phyloP scores from a whole-genome alignment of 192 early-diverging fungal species.

The Chytriomyces confervae region DNA sequence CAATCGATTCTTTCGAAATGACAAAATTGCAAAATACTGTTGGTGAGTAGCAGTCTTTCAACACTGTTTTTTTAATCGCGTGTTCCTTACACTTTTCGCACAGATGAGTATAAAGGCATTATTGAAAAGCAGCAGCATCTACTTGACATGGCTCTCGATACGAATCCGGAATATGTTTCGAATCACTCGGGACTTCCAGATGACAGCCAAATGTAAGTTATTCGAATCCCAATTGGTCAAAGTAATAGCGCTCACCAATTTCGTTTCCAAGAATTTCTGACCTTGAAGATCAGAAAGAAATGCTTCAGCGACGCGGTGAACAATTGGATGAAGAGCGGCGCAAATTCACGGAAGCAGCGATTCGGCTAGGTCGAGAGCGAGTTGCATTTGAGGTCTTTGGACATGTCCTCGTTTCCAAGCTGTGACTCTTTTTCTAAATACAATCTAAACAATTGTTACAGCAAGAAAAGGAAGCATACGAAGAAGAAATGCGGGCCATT shows the following conservation, averaged over 20 bases:
- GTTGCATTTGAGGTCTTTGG: constrained; percentile 33
- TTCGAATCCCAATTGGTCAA: too few species aligned
- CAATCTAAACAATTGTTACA: too few species aligned
- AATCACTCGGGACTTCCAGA: too few species aligned
- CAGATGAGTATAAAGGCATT: constrained; percentile 54
- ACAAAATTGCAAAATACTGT: too few species aligned
- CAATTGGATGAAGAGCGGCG: constrained; percentile 69
- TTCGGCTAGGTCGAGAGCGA: constrained; percentile 73
- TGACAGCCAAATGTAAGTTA: too few species aligned
- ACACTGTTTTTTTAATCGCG: too few species aligned
- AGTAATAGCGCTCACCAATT: too few species aligned
- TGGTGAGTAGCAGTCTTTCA: too few species aligned
- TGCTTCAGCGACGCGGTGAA: constrained; percentile 51
- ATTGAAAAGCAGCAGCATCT: constrained; percentile 54
- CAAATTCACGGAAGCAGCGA: constrained; percentile 73
- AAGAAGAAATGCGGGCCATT: constrained; percentile 17
- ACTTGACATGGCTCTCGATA: constrained; percentile 43
- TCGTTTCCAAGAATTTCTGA: constrained; percentile 6
- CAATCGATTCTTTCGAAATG: too few species aligned
- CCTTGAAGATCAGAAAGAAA: constrained; percentile 30
- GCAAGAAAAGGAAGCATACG: constrained; percentile 21
- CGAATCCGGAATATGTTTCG: background rate
- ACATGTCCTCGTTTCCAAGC: too few species aligned
- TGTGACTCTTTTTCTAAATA: too few species aligned
- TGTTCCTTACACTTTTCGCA: background rate